Conservation (phyloP, 2,329 filamentous ascomycete genomes). For the Sordariomycetes sp. region DNA sequence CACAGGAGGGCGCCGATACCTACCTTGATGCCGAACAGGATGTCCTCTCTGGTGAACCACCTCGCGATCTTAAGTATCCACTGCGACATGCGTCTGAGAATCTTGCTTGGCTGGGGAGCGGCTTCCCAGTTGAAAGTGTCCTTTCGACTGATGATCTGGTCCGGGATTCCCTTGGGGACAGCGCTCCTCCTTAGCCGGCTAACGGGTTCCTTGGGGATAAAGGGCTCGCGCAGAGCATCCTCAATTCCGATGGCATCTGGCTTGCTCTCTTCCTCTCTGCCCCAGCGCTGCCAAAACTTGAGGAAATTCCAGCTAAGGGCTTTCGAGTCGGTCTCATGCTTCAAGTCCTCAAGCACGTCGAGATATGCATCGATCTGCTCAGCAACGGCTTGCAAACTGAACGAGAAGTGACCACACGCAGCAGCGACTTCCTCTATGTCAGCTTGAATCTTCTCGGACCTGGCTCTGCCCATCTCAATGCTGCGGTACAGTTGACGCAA, state of each 20-base stretch:
- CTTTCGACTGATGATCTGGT: slow-evolving; percentile 39
- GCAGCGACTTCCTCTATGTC: slow-evolving; percentile 96
- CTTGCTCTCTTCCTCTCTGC: too few species aligned
- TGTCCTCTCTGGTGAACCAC: slow-evolving; percentile 43
- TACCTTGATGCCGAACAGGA: slow-evolving; percentile 83
- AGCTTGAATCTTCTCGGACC: slow-evolving; percentile 69
- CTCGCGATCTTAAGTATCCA: slow-evolving; percentile 33
- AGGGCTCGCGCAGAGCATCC: slow-evolving; percentile 32
- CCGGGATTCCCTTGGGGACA: slow-evolving; percentile 46
- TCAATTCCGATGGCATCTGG: slow-evolving; percentile 11
- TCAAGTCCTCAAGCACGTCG: slow-evolving; percentile 76
- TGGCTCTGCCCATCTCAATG: slow-evolving; percentile 60
- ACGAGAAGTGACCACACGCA: slow-evolving; percentile 95
- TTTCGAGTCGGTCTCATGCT: slow-evolving; percentile 56
- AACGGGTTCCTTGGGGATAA: slow-evolving; percentile 28
- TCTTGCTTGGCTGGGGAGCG: slow-evolving; percentile 33
- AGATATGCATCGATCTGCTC: slow-evolving; percentile 81
- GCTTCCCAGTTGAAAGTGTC: slow-evolving; percentile 49
- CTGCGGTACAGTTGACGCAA: slow-evolving; percentile 72
- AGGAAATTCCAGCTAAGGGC: slow-evolving; percentile 75
- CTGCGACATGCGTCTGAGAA: slow-evolving; percentile 36
- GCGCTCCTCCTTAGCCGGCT: slow-evolving; percentile 43
- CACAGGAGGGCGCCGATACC: slow-evolving; percentile 83
- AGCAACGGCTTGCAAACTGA: slow-evolving; percentile 81
- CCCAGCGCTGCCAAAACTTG: slow-evolving; percentile 57